Base-by-base conservation (phyloP, 257 asterid genomes). In the Eucommia ulmoides region DNA sequence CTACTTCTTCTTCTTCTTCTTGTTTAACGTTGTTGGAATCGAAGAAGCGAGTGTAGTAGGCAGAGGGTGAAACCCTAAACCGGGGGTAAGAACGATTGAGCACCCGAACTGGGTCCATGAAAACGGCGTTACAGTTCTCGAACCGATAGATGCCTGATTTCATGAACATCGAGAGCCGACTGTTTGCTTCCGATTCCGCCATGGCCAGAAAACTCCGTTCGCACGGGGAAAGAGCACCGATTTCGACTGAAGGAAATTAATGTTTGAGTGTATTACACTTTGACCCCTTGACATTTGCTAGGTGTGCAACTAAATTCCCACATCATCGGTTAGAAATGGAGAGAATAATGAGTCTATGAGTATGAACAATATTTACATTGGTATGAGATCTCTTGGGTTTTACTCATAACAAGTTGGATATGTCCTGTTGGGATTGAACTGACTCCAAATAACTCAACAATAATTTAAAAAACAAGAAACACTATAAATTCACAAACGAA, bases 11-110 rank as follows among this genome's bases (percentile, higher is more conserved):
- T 50, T 41, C 44, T 70, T 35, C 49, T 8, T 33, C 38, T 70
- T 25, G 20, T 49, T 7, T 5, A 58, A 50, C 18, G 59, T 44
- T 18, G 3, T 42, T 42, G 54, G 61, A 24, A 41, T 45, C 62
- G 73, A 82, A 89, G 79, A 75, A 78, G 59, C 98, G 96, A 60
- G 94, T 65, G 78, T 85, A 89, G 71, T 85, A 82, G 23, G 69
- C 41, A 11, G 78, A 54, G 18, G 93, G 73, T 10, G 84, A 85
- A 59, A 85, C 72, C 77, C 65, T 76, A 61, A 69, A 74, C 73
- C 78, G 77, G 54, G 79, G 61, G 71, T 82, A 85, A 3, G 77
- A 78, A 48, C 77, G 74, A 75, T 78, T 82, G 41, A 85, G 61
- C 24, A 89, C 23, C 41, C 94, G 93, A 65, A 89, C 93, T 19